A percentile compares a stretch with the other conserved stretches of the same genome.
Evolutionary conservation across 306 rosid genomes (phyloP).

Genomic region (Cucurbita moschata): DNA sequence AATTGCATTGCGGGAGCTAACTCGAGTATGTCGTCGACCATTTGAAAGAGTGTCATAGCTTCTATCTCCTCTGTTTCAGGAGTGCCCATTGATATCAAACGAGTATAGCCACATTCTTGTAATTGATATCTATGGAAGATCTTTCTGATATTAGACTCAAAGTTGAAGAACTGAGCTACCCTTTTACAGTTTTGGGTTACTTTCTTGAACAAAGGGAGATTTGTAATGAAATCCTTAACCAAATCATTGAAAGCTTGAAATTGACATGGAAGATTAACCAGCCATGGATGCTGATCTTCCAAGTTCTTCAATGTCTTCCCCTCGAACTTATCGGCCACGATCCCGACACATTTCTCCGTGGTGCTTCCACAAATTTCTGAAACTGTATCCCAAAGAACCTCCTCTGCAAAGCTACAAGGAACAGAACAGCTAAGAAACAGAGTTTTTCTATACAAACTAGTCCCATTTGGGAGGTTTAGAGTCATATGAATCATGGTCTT

Average conservation of each 20-base stretch:
- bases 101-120: constrained; percentile 53
- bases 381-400: constrained; percentile 64
- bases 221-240: constrained; percentile 54
- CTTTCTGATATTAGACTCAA: constrained; percentile 37
- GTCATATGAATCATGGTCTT: constrained; percentile 48
- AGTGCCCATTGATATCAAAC: constrained; percentile 37
- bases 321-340: constrained; percentile 72
- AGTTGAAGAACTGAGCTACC: constrained; percentile 55
- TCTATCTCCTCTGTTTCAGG: constrained; percentile 11
- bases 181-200: constrained; percentile 48
- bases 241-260: constrained; percentile 49
- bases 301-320: constrained; percentile 53
- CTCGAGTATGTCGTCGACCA: constrained; percentile 45
- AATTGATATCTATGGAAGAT: constrained; percentile 55
- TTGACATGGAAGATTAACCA: constrained; percentile 86
- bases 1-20: constrained; percentile 43
- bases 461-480: constrained; percentile 77
- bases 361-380: constrained; percentile 56
- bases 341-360: constrained; percentile 68
- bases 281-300: constrained; percentile 75
- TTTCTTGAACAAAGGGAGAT: constrained; percentile 40
- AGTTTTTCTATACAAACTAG: constrained; percentile 65
- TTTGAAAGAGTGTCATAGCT: constrained; percentile 20
- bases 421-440: constrained; percentile 45
- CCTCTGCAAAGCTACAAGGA: constrained; percentile 67